These are phyloP conservation scores for Cicer bijugum DNA, from an alignment of 306 rosid genomes.

Conservation along the genomic window DNA sequence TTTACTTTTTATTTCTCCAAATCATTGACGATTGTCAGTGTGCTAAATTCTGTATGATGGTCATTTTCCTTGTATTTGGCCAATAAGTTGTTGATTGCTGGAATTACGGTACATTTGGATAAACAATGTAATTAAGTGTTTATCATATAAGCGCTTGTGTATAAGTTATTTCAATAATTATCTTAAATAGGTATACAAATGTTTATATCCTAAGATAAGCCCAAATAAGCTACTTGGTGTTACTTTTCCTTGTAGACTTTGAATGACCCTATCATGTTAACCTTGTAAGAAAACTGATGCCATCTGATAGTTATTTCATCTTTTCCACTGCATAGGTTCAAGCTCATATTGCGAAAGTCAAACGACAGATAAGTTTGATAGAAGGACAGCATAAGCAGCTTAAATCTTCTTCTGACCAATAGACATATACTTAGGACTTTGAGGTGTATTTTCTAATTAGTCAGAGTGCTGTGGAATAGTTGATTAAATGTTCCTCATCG, in stretches of 20 bases:
- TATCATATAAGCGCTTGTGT: background rate
- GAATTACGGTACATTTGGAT: background rate
- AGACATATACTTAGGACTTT: conserved; percentile 45
- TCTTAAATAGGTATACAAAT: background rate
- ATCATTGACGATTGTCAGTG: conserved; percentile 8
- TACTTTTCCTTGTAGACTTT: conserved; percentile 29
- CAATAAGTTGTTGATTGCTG: conserved; percentile 18
- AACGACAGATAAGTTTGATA: conserved; percentile 58
- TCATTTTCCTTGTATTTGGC: conserved; percentile 20
- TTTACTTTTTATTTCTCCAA: conserved; percentile 39
- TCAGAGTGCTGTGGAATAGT: conserved; percentile 24
- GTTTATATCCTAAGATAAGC: background rate
- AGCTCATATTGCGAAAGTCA: conserved; percentile 72
- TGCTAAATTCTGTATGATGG: conserved; percentile 8
- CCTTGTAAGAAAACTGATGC: conserved; percentile 6
- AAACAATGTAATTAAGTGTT: background rate
- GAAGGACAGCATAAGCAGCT: conserved; percentile 66
- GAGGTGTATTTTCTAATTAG: conserved; percentile 28
- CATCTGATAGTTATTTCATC: conserved; percentile 35
- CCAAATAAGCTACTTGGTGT: background rate
- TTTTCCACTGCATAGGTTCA: conserved; percentile 57
- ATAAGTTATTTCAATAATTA: background rate
- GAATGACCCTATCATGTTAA: background rate
- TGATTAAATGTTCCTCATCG: conserved; percentile 34
- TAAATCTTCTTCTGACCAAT: conserved; percentile 56